Conservation (phyloP, 495 filamentous ascomycete genomes). For the Penicillium verhagenii region DNA sequence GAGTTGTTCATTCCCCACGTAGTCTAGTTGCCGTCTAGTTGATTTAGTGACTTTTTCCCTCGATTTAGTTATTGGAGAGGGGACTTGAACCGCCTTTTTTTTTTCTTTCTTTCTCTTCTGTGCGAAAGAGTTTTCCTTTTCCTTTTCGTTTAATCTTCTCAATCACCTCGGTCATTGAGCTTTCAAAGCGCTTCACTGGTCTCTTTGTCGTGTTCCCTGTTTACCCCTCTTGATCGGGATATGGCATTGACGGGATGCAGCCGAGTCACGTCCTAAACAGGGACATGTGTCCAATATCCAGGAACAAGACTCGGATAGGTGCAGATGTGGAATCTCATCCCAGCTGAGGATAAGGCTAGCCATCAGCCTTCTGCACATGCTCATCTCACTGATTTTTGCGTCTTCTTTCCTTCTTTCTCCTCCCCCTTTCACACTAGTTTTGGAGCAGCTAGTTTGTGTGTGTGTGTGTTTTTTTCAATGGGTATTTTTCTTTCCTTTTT, state of each 20-base stretch:
- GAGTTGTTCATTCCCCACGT: slow-evolving; percentile 16
- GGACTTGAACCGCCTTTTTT: not conserved
- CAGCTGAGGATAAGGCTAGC: not conserved
- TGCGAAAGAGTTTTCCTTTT: not conserved
- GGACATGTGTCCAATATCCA: not conserved
- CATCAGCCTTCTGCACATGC: not conserved
- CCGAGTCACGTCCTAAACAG: not conserved
- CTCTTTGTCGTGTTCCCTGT: not conserved
- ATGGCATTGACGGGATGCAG: not conserved
- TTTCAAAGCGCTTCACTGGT: not conserved
- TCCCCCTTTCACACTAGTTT: not conserved
- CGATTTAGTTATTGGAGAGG: not conserved
- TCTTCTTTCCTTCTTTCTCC: not conserved
- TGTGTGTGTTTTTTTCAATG: not conserved
- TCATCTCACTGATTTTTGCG: not conserved
- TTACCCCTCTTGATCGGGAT: not conserved
- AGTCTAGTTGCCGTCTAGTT: slow-evolving; percentile 5
- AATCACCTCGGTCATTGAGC: not conserved
- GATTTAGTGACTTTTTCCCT: slow-evolving; percentile 3
- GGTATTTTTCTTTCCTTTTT: not conserved
- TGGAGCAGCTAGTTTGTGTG: not conserved
- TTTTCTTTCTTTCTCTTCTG: not conserved
- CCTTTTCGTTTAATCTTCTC: not conserved
- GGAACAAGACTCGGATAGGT: not conserved
- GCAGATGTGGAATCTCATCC: not conserved